Conservation (phyloP, 768 basidiomycete species). For the Basidioascus undulatus region DNA sequence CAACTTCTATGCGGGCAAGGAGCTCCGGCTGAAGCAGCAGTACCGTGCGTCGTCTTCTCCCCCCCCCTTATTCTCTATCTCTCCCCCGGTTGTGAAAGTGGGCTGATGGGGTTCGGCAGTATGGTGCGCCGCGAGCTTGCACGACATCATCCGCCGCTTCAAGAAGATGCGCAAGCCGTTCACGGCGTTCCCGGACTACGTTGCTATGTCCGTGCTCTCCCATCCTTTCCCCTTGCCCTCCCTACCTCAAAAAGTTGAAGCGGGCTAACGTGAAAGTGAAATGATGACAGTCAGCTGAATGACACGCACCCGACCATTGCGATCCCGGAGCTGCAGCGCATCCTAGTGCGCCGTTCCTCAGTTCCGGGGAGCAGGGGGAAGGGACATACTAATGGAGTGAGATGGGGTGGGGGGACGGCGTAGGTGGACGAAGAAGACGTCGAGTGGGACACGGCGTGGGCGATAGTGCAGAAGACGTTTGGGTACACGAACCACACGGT, state of each 20-base stretch:
- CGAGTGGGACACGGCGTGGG: slow-evolving; percentile 63
- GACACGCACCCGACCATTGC: slow-evolving; percentile 33
- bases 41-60: slow-evolving; percentile 27
- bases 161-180: slow-evolving; percentile 67
- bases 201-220: slow-evolving; percentile 21
- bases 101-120: too few species aligned
- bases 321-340: slow-evolving; percentile 82
- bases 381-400: too few species aligned
- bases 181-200: slow-evolving; percentile 48
- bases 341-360: slow-evolving; percentile 20
- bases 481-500: slow-evolving; percentile 82
- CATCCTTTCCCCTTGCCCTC: background rate
- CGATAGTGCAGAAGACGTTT: slow-evolving; percentile 67
- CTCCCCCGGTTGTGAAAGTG: too few species aligned
- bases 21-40: slow-evolving; percentile 69
- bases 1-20: slow-evolving; percentile 16
- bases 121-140: slow-evolving; percentile 71
- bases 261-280: slow-evolving; percentile 18
- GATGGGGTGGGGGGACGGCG: background rate
- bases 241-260: background rate
- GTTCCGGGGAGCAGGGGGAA: background rate
- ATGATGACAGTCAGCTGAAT: slow-evolving; percentile 82
- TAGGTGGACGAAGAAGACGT: slow-evolving; percentile 82
- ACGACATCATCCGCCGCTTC: slow-evolving; percentile 79
- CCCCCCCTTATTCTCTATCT: background rate